Percentiles rank a stretch among this genome's conserved stretches.
These are phyloP conservation scores for Penicillium sclerotiorum DNA, from an alignment of 2,329 filamentous ascomycete species.

Conservation along the genomic window DNA sequence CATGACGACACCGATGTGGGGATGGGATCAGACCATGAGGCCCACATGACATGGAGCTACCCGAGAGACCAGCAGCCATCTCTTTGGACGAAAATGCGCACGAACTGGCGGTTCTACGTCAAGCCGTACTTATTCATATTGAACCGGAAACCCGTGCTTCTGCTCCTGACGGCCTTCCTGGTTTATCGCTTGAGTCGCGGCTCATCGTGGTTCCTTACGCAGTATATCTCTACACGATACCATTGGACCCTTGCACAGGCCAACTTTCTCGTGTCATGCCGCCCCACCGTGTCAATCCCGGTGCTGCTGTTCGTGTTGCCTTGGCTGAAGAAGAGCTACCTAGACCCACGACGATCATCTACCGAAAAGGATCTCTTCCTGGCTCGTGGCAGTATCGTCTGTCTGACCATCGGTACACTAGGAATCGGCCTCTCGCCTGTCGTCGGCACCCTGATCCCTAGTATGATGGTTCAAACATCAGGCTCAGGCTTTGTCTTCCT, in stretches of 20 bases:
- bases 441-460: constrained; percentile 46
- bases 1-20: constrained; percentile 22
- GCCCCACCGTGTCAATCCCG: constrained; percentile 51
- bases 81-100: constrained; percentile 18
- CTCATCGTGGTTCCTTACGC: constrained; percentile 51
- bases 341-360: constrained; percentile 39
- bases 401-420: constrained; percentile 49
- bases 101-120: constrained; percentile 30
- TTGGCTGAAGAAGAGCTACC: constrained; percentile 34
- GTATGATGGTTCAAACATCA: constrained; percentile 51
- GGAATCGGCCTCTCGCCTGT: constrained; percentile 51
- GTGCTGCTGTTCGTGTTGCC: constrained; percentile 52
- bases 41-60: constrained; percentile 18
- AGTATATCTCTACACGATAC: constrained; percentile 57
- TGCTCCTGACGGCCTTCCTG: constrained; percentile 51
- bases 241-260: constrained; percentile 50
- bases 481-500: constrained; percentile 53
- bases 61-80: constrained; percentile 15
- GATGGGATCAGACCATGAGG: constrained; percentile 16
- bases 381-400: constrained; percentile 48
- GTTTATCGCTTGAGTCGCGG: constrained; percentile 53
- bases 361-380: constrained; percentile 51
- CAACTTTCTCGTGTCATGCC: constrained; percentile 49
- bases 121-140: constrained; percentile 46
- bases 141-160: constrained; percentile 42